Evolutionary conservation across 202 grass and related monocot genomes (phyloP).

Genomic region (Cymbopogon flexuosus): DNA sequence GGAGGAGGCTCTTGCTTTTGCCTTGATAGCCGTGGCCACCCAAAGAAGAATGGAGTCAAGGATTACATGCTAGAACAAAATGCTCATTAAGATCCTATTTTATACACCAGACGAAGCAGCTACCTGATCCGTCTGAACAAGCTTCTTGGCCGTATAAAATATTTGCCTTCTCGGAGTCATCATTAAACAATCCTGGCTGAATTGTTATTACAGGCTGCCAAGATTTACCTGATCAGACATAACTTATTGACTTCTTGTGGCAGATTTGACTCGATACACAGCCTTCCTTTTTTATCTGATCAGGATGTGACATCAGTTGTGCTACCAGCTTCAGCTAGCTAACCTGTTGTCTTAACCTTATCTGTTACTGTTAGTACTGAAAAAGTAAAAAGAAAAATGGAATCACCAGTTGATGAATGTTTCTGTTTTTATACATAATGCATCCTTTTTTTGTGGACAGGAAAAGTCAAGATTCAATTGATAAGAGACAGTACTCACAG

Average conservation of each 20-base stretch:
- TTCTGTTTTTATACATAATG: neutral
- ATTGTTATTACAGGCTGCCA: neutral
- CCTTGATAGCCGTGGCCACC: neutral
- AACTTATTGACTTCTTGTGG: neutral
- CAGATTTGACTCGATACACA: neutral
- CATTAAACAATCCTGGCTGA: neutral
- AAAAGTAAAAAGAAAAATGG: neutral
- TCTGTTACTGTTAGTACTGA: neutral
- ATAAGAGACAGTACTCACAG: neutral
- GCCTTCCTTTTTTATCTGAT: neutral
- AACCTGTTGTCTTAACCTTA: neutral
- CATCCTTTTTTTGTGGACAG: neutral
- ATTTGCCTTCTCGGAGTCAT: neutral
- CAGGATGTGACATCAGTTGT: no score
- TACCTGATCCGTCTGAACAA: neutral
- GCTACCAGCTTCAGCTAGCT: neutral
- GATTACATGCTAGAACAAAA: neutral
- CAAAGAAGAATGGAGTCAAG: slow-evolving; percentile 1
- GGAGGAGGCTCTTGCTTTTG: neutral
- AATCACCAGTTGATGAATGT: neutral
- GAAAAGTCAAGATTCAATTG: neutral
- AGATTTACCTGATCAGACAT: neutral
- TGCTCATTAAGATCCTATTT: neutral
- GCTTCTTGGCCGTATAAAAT: neutral
- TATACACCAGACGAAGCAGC: neutral